Evolutionary conservation across 1,139 yeast genomes (phyloP), one percentile per base, ranked within the genome.

Genomic region (Meyerozyma sp.): DNA sequence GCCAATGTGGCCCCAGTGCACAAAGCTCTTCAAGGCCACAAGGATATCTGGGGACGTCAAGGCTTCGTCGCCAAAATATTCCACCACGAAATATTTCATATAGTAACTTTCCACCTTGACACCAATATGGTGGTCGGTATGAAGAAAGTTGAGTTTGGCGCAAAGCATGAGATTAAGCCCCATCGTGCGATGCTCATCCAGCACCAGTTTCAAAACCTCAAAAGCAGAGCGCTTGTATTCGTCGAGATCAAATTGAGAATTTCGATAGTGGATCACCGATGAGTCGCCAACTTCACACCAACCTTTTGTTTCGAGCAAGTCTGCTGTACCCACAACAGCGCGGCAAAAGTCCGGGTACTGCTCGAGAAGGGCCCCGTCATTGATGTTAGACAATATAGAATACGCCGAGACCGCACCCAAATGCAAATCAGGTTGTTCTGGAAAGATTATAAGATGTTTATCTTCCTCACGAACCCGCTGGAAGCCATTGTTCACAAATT

Each of bases 51-150:
- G 63, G 39, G 75, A 68, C 16, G 56, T 57, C 27, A 75, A 50
- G 0, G 76, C 71, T 2, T 64, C 73, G 6, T 57, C 61, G 1
- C 79, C 81, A 47, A 67, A 75, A 46, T 68, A 67, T 32, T 66
- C 64, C 26, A 52, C 54, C 43, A 78, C 66, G 38, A 65, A 65
- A 42, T 66, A 62, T 40, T 67, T 66, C 64, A 78, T 61, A 49
- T 68, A 70, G 42, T 57, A 54, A 2, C 81, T 81, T 47, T 75
- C 80, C 20, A 77, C 58, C 44, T 65, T 68, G 11, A 75, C 70
- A 4, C 79, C 78, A 26, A 77, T 70, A 54, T 76, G 81, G 52
- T 78, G 83, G 55, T 78, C 82, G 1, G 82, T 75, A 51, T 77
- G 82, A 46, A 77, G 65, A 51, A 77, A 78, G 52, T 77, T 76